Evolutionary conservation across 176 grass and related monocot genomes (phyloP).

Genomic region (Oryza officinalis): DNA sequence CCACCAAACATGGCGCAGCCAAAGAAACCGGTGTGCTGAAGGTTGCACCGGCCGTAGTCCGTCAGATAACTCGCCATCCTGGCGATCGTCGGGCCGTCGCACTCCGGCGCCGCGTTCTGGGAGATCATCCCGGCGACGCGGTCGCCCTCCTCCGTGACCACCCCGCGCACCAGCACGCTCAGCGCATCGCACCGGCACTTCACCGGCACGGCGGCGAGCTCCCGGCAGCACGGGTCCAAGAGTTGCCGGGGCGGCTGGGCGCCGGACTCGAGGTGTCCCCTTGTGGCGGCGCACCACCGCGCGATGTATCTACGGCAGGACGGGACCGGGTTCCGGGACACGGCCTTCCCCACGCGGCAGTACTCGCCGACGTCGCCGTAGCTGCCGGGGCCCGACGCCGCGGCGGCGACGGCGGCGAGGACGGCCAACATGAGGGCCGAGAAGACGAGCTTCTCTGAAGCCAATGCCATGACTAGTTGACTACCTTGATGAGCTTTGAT

Average conservation of each 20-base stretch:
- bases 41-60: background rate
- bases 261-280: too few species aligned
- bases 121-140: background rate
- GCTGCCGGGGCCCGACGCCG: too few species aligned
- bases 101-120: background rate
- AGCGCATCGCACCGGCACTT: slow-evolving; percentile 5
- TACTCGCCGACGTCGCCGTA: background rate
- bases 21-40: background rate
- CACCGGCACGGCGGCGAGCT: background rate
- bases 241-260: background rate
- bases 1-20: background rate
- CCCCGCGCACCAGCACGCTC: background rate
- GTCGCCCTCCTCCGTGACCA: slow-evolving; percentile 1
- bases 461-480: background rate
- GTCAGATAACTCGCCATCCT: background rate
- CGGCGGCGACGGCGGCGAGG: background rate
- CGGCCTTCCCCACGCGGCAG: slow-evolving; percentile 11
- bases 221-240: background rate
- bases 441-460: background rate
- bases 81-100: background rate
- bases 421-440: background rate
- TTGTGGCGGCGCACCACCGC: background rate
- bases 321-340: background rate
- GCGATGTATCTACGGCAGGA: background rate
- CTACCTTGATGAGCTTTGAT: too few species aligned